Base-by-base conservation (phyloP, 2,329 filamentous ascomycete genomes). In the Celoporthe dispersa region DNA sequence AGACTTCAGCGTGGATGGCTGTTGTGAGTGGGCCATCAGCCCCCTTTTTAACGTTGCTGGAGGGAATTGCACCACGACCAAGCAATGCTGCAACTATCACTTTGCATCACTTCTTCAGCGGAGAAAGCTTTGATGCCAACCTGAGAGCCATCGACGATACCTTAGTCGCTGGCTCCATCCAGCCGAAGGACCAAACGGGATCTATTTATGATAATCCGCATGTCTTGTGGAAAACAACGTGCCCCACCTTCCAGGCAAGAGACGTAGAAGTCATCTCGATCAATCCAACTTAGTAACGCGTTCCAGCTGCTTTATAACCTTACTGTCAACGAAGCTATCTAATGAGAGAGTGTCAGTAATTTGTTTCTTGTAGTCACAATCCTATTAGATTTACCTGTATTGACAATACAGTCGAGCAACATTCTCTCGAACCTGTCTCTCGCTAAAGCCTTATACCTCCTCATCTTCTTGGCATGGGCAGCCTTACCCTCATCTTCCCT, bases 201-300 rank as follows among this genome's bases (percentile, higher is more conserved):
- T 39, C 28, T 66, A 1, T 31, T 57, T 12, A 19, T 57, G 35
- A 22, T 19, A 5, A 57, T 25, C 5, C n/a, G 33, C 8, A 19
- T 7, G 55, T 41, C 39, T 19, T 28, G 22, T 57, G 64, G 64
- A 57, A 41, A 53, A 66, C 64, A 59, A 57, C 51, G n/a, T 66
- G 51, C 64, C 51, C 64, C n/a, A 41, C 41, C 33, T 66, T 66
- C 41, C 1, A 41, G n/a, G 51, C 64, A 66, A n/a, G n/a, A 33
- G 64, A 66, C 37, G 35, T 59, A 16, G 64, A 66, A 33, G 48
- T 66, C n/a, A 51, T 57, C 22, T 66, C 64, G 33, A 41, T 55
- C n/a, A 53, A 66, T 41, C 48, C 64, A 39, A 33, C 51, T 19
- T 66, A 66, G 41, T 44, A 44, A 44, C 41, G 12, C 12, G 41